A percentile compares a stretch with the other conserved stretches of the same genome.
These are phyloP conservation scores for Salvia splendens DNA, from an alignment of 257 asterid genomes.

Conservation along the genomic window DNA sequence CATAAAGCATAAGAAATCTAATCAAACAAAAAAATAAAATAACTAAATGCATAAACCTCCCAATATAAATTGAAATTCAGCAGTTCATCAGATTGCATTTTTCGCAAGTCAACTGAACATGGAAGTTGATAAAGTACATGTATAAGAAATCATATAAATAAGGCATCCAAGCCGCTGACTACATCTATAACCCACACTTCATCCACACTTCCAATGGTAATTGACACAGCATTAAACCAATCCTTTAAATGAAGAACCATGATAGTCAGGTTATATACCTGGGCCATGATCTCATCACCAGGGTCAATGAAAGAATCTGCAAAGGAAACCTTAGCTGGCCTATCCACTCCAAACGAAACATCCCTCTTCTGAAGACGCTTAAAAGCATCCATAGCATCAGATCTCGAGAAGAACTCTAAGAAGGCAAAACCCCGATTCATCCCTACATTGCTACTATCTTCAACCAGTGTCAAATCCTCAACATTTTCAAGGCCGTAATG, in stretches of 20 bases:
- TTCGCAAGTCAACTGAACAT: conserved; percentile 7
- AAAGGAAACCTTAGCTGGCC: conserved; percentile 96
- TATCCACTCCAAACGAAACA: conserved; percentile 85
- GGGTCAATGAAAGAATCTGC: conserved; percentile 99
- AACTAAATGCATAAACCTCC: neutral
- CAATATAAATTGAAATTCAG: conserved; percentile 2
- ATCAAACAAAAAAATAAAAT: neutral
- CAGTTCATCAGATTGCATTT: neutral
- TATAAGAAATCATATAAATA: neutral
- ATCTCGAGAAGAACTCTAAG: conserved; percentile 84
- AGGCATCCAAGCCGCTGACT: conserved; percentile 8
- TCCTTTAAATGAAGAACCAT: conserved; percentile 28
- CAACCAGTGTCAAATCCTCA: conserved; percentile 93
- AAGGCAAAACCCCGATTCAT: conserved; percentile 93
- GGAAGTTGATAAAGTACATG: neutral
- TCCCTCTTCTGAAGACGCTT: conserved; percentile 93
- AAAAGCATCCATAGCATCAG: conserved; percentile 99
- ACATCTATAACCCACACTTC: neutral
- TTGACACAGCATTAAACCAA: conserved; percentile 9
- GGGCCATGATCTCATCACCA: conserved; percentile 99
- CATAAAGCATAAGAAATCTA: conserved; percentile 21
- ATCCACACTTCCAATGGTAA: conserved; percentile 5
- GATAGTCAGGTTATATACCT: conserved; percentile 58
- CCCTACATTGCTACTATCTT: conserved; percentile 74
- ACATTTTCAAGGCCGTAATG: conserved; percentile 71